Evolutionary conservation across 1,284 basidiomycete species (phyloP).

Genomic region (Boletus holoroseus): DNA sequence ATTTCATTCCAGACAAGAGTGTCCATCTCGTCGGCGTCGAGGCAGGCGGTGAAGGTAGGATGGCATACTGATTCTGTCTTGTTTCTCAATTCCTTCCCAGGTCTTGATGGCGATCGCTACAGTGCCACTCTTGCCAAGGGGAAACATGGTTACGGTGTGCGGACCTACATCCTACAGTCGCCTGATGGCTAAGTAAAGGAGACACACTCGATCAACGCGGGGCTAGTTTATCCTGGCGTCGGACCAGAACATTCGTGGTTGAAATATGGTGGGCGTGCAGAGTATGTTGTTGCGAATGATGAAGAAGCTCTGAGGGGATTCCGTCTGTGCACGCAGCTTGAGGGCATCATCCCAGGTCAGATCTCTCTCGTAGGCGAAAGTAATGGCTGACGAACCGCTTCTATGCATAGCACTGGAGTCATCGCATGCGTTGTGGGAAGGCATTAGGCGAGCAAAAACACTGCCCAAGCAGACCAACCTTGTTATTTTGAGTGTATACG

Average conservation of each 20-base stretch:
- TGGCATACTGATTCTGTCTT: too few species aligned
- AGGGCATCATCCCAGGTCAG: slow-evolving; percentile 8
- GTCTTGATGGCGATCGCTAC: slow-evolving; percentile 1
- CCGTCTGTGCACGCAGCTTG: slow-evolving; percentile 5
- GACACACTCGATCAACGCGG: slow-evolving; percentile 3
- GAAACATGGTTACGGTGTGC: slow-evolving; percentile 1
- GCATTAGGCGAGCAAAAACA: background rate
- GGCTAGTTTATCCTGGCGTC: slow-evolving; percentile 1
- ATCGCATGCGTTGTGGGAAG: slow-evolving; percentile 4
- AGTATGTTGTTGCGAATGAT: slow-evolving; percentile 6
- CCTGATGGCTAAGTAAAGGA: background rate
- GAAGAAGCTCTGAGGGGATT: slow-evolving; percentile 1
- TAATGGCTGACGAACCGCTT: background rate
- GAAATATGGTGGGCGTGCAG: slow-evolving; percentile 2
- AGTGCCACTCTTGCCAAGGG: slow-evolving; percentile 7
- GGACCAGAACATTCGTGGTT: slow-evolving; percentile 3
- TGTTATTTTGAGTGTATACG: background rate
- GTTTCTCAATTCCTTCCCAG: background rate
- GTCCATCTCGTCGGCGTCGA: slow-evolving; percentile 2
- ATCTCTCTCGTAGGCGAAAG: background rate
- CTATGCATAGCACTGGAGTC: background rate
- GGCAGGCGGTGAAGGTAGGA: slow-evolving; percentile 4
- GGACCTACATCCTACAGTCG: slow-evolving; percentile 2
- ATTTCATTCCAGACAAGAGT: slow-evolving; percentile 1
- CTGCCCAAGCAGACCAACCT: background rate